A percentile compares a stretch with the other conserved stretches of the same genome.
Evolutionary conservation across 139 green algal species (phyloP).

Genomic region (Trebouxia sp.): DNA sequence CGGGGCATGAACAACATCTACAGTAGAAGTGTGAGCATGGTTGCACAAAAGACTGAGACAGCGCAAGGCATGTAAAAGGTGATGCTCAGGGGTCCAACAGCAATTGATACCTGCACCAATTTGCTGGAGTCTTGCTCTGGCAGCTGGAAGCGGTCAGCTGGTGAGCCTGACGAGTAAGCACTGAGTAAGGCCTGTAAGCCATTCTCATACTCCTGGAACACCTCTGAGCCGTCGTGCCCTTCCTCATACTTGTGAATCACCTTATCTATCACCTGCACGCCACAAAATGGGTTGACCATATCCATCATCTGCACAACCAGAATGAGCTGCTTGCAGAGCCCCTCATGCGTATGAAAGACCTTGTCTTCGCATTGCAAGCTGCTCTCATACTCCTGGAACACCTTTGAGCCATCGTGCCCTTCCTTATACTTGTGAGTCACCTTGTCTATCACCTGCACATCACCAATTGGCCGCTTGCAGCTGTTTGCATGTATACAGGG

Average conservation of each 20-base stretch:
- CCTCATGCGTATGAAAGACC: too few species aligned
- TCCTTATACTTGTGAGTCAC: conserved; percentile 23
- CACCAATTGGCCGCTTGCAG: too few species aligned
- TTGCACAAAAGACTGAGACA: too few species aligned
- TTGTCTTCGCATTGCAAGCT: too few species aligned
- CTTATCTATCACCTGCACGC: conserved; percentile 1
- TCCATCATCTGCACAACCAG: not conserved
- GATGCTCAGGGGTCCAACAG: not conserved
- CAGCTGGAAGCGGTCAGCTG: not conserved
- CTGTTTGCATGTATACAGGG: too few species aligned
- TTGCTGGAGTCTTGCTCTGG: not conserved
- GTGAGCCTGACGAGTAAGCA: not conserved
- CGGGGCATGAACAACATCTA: too few species aligned
- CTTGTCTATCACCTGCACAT: not conserved
- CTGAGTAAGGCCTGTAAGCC: not conserved
- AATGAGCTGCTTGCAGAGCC: not conserved
- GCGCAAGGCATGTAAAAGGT: too few species aligned
- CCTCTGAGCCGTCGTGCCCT: not conserved
- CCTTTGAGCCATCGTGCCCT: not conserved
- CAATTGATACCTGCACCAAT: not conserved
- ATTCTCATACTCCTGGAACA: conserved; percentile 1
- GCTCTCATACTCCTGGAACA: not conserved
- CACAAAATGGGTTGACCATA: too few species aligned
- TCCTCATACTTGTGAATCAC: conserved; percentile 26
- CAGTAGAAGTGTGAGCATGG: too few species aligned